These are phyloP conservation scores for Phialophora macrospora DNA, from an alignment of 2,329 filamentous ascomycete genomes.

Conservation along the genomic window DNA sequence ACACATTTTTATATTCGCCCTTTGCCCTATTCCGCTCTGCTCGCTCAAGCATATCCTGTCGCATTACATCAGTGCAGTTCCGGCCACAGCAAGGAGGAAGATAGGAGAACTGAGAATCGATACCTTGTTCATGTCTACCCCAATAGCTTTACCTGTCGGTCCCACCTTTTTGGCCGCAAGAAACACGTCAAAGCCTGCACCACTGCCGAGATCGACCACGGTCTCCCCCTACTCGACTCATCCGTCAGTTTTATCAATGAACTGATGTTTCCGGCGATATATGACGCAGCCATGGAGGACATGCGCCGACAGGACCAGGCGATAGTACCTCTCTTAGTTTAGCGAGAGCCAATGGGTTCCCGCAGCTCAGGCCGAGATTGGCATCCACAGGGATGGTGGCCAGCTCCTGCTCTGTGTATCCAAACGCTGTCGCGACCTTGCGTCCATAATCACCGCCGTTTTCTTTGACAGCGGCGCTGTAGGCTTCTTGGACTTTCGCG, in stretches of 20 bases:
- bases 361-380: conserved; percentile 61
- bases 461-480: no score
- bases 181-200: conserved; percentile 61
- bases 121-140: conserved; percentile 12
- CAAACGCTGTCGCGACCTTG: conserved; percentile 57
- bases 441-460: no score
- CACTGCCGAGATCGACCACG: conserved; percentile 62
- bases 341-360: conserved; percentile 59
- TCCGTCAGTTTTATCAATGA: background rate
- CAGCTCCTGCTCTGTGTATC: conserved; percentile 58
- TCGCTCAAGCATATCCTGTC: no score
- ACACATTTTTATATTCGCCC: conserved; percentile 4
- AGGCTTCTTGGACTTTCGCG: no score
- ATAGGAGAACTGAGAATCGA: background rate
- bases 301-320: conserved; percentile 14
- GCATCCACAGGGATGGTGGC: conserved; percentile 52
- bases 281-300: conserved; percentile 8
- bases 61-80: no score
- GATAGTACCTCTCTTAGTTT: conserved; percentile 24
- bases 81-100: background rate
- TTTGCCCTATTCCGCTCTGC: conserved; percentile 4
- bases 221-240: conserved; percentile 53
- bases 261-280: background rate
- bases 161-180: background rate
- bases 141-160: conserved; percentile 17